A percentile compares a stretch with the other conserved stretches of the same genome.
These are phyloP conservation scores for Helianthus annuus DNA, from an alignment of 129 eudicot species.

Conservation along the genomic window DNA sequence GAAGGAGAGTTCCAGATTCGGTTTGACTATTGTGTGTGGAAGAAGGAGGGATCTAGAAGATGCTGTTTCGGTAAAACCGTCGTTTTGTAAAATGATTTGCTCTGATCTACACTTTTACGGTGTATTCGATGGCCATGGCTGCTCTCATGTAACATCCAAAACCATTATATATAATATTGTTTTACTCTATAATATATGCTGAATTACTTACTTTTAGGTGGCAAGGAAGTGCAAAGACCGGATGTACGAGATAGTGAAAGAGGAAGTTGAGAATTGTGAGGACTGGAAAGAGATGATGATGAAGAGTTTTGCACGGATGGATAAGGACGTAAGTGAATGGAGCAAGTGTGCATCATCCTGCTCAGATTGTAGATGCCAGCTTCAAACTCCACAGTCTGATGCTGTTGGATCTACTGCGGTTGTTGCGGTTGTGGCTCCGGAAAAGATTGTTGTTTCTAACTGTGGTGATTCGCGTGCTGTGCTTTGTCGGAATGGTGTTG, in stretches of 20 bases:
- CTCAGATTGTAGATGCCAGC: constrained; percentile 73
- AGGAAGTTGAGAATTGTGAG: too few relatives aligned
- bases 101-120: constrained; percentile 62
- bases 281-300: constrained; percentile 54
- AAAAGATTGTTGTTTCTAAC: constrained; percentile 71
- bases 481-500: constrained; percentile 79
- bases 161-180: too few relatives aligned
- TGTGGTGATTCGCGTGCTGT: constrained; percentile 97
- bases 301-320: constrained; percentile 72
- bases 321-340: constrained; percentile 64
- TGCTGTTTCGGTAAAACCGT: constrained; percentile 74
- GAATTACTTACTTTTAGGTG: constrained; percentile 48
- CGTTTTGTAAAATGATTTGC: constrained; percentile 34
- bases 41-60: constrained; percentile 97
- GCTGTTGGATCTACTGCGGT: constrained; percentile 98
- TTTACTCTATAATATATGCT: too few relatives aligned
- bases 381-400: constrained; percentile 89
- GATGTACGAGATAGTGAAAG: too few relatives aligned
- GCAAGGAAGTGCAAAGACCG: too few relatives aligned
- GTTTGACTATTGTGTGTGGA: constrained; percentile 84
- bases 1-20: constrained; percentile 57
- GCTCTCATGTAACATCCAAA: constrained; percentile 70
- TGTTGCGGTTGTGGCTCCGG: constrained; percentile 74
- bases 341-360: constrained; percentile 17
- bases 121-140: constrained; percentile 95